Conservation (phyloP, 208 protist genomes). For the Leptomonas seymouri region DNA sequence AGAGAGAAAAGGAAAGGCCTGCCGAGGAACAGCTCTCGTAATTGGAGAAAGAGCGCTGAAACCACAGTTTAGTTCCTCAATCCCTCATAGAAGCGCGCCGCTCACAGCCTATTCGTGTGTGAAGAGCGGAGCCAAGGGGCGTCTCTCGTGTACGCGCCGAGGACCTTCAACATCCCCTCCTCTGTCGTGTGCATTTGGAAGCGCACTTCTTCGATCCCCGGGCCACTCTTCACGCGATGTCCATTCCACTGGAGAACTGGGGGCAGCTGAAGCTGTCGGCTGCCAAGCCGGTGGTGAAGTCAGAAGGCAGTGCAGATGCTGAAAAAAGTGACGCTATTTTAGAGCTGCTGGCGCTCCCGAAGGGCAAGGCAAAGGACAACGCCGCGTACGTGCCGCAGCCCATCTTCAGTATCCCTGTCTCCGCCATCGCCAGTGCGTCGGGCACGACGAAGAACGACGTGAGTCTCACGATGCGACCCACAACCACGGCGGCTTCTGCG, state of each 20-base stretch:
- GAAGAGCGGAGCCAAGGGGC: too few species aligned
- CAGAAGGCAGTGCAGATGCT: conserved; percentile 22
- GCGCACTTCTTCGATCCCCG: neutral
- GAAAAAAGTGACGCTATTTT: conserved; percentile 31
- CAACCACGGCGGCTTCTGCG: neutral
- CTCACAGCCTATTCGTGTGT: too few species aligned
- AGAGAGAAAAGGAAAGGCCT: too few species aligned
- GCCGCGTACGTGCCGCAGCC: conserved; percentile 52
- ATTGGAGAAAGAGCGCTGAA: too few species aligned
- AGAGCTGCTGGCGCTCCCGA: conserved; percentile 64
- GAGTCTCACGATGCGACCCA: conserved; percentile 60
- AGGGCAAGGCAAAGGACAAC: conserved; percentile 51
- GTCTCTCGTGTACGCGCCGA: too few species aligned
- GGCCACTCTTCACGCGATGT: conserved; percentile 18
- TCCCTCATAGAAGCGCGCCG: too few species aligned
- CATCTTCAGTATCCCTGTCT: conserved; percentile 73
- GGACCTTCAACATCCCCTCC: neutral
- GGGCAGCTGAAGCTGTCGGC: conserved; percentile 54
- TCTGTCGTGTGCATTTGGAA: neutral
- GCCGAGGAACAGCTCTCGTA: too few species aligned
- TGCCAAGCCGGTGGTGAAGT: conserved; percentile 33
- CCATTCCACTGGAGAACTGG: conserved; percentile 81
- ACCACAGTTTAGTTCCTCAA: too few species aligned
- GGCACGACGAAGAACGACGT: conserved; percentile 86
- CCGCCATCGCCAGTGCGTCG: conserved; percentile 61